Base-by-base conservation (phyloP, 2,329 filamentous ascomycete genomes). In the Trichoderma sp. region DNA sequence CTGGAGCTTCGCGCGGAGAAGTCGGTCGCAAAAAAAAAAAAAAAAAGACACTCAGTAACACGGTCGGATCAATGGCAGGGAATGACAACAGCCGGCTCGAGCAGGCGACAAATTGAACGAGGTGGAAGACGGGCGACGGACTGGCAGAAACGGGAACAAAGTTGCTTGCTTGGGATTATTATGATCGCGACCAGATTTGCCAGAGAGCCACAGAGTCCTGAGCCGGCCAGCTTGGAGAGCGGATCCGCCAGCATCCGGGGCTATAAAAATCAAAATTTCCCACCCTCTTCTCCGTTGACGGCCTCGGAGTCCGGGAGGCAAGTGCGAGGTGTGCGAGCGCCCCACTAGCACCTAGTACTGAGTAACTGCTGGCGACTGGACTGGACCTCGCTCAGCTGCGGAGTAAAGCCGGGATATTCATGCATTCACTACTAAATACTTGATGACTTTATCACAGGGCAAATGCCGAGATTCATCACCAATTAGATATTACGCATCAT, bases 261-360 rank as follows among this genome's bases (percentile, higher is more conserved):
- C 69, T 70, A 66, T 67, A 74, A 72, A 75, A 75, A 66, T 67
- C 74, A 72, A 75, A 75, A 74, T 73, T 75, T 74, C 72, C 70
- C 69, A 63, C 51, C 34, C 63, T 69, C 62, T 70, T 72, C 74
- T 77, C 75, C 75, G 75, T 76, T 76, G 71, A 75, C 75, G 74
- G 73, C 73, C 73, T 76, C 75, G 75, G 69, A 75, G 73, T 73
- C 75, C 68, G 72, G 74, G 62, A 59, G 59, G 59, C 59, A 63
- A 63, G 55, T 63, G 59, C 59, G 59, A 63, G 59, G 59, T 54
- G 59, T 55, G 59, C 41, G n/a, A 30, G n/a, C 15, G 50, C 59
- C 59, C 59, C 59, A 55, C 59, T 24, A 24, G 21, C 21, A 24
- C 21, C 21, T 24, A n/a, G n/a, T n/a, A 24, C 21, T 24, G 21